phyloP scores from a whole-genome alignment of 1,284 basidiomycete species.

The Malassezia pachydermatis region DNA sequence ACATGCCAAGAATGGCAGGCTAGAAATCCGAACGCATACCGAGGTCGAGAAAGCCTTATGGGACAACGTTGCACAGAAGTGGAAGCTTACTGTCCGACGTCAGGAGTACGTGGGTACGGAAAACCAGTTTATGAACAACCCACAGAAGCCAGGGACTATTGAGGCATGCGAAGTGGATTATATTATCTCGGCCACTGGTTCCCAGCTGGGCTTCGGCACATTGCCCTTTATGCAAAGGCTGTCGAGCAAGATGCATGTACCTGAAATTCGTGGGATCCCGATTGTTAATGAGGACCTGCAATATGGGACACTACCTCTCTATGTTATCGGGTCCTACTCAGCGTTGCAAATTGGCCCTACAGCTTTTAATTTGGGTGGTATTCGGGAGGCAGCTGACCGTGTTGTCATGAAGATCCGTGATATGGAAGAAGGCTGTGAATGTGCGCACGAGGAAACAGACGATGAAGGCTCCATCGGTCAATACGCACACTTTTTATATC shows the following conservation, averaged over 20 bases:
- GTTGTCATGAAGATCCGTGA: slow-evolving; percentile 36
- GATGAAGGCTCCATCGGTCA: not conserved
- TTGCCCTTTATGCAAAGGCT: slow-evolving; percentile 36
- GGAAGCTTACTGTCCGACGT: slow-evolving; percentile 21
- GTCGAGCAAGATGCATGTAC: slow-evolving; percentile 23
- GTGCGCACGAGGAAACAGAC: not conserved
- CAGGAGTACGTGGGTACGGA: not conserved
- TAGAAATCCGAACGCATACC: slow-evolving; percentile 35
- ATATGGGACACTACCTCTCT: slow-evolving; percentile 39
- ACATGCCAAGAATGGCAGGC: slow-evolving; percentile 23
- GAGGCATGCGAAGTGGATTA: slow-evolving; percentile 21
- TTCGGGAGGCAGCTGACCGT: slow-evolving; percentile 48
- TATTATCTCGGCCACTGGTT: slow-evolving; percentile 44
- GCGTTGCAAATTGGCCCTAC: slow-evolving; percentile 46
- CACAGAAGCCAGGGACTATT: slow-evolving; percentile 3
- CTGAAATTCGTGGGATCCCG: slow-evolving; percentile 41
- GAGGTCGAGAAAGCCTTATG: slow-evolving; percentile 20
- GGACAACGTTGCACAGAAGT: slow-evolving; percentile 4
- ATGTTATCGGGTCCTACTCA: slow-evolving; percentile 43
- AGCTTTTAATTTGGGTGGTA: slow-evolving; percentile 47
- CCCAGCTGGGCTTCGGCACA: slow-evolving; percentile 24
- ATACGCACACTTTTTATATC: slow-evolving; percentile 6
- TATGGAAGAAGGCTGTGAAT: not conserved
- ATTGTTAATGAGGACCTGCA: slow-evolving; percentile 44
- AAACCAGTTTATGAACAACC: slow-evolving; percentile 8